Percentiles rank a stretch among this genome's conserved stretches.
phyloP scores from a whole-genome alignment of 805 yeast species.

The Monosporozyma servazzii region DNA sequence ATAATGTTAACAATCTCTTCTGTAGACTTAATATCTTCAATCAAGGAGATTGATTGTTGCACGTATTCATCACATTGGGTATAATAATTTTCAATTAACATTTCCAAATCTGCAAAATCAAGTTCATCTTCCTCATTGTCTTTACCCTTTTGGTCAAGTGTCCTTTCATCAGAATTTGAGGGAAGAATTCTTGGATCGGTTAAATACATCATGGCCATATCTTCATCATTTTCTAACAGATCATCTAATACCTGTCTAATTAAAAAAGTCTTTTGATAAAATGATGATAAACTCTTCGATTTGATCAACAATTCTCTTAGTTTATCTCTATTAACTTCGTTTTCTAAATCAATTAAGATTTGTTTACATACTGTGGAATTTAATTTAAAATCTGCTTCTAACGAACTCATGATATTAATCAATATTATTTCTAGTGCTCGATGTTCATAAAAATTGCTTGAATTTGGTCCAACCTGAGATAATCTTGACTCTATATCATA shows the following conservation, averaged over 20 bases:
- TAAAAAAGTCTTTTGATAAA: constrained; percentile 64
- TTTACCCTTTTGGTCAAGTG: not conserved
- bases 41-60: constrained; percentile 76
- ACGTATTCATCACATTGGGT: constrained; percentile 90
- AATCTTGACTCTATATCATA: constrained; percentile 76
- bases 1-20: constrained; percentile 90
- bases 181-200: constrained; percentile 29
- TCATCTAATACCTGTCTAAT: constrained; percentile 80
- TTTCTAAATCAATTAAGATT: constrained; percentile 64
- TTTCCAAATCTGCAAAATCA: constrained; percentile 69
- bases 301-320: constrained; percentile 63
- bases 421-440: constrained; percentile 75
- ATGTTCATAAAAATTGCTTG: constrained; percentile 50
- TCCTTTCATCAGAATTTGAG: not conserved
- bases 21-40: constrained; percentile 78
- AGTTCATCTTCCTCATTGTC: constrained; percentile 6
- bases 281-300: constrained; percentile 61
- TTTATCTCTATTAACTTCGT: constrained; percentile 66
- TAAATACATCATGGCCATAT: constrained; percentile 68
- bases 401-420: constrained; percentile 66
- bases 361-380: constrained; percentile 51
- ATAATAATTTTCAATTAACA: constrained; percentile 80
- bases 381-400: constrained; percentile 64
- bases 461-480: constrained; percentile 13
- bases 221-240: constrained; percentile 78